Percentiles rank a stretch among this genome's conserved stretches.
Conservation (phyloP, 768 basidiomycete species). For the Mycena chlorophos region DNA sequence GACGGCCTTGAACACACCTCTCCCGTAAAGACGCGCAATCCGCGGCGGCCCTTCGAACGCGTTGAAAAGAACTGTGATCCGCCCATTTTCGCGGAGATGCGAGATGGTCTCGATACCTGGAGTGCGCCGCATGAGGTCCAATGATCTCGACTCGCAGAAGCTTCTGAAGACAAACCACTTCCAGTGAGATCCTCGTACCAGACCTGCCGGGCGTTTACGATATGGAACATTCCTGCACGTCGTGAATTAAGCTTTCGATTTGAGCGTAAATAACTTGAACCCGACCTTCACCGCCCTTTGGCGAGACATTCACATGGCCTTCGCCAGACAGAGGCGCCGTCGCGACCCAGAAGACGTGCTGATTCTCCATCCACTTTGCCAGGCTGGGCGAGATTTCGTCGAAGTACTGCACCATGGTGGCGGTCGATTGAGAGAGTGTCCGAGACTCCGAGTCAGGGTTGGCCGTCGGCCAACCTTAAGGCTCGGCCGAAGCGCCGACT, state of each 20-base stretch:
- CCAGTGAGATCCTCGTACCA: slow-evolving; percentile 80
- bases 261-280: background rate
- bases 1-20: slow-evolving; percentile 47
- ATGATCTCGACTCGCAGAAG: background rate
- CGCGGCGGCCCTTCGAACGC: slow-evolving; percentile 62
- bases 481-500: too few species aligned
- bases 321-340: slow-evolving; percentile 57
- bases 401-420: slow-evolving; percentile 56
- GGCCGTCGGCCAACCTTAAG: too few species aligned
- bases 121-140: background rate
- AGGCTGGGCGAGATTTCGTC: slow-evolving; percentile 56
- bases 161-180: slow-evolving; percentile 47
- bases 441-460: background rate
- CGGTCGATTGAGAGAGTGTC: background rate
- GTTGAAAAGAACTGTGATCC: slow-evolving; percentile 62
- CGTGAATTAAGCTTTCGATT: background rate
- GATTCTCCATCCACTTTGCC: slow-evolving; percentile 56
- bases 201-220: slow-evolving; percentile 51
- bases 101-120: slow-evolving; percentile 59
- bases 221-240: slow-evolving; percentile 60
- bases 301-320: slow-evolving; percentile 68
- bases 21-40: slow-evolving; percentile 61
- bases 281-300: slow-evolving; percentile 53
- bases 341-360: slow-evolving; percentile 74
- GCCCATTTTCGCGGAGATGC: slow-evolving; percentile 62